Conservation (phyloP, 176 grass and related monocot genomes). For the Ananas comosus region DNA sequence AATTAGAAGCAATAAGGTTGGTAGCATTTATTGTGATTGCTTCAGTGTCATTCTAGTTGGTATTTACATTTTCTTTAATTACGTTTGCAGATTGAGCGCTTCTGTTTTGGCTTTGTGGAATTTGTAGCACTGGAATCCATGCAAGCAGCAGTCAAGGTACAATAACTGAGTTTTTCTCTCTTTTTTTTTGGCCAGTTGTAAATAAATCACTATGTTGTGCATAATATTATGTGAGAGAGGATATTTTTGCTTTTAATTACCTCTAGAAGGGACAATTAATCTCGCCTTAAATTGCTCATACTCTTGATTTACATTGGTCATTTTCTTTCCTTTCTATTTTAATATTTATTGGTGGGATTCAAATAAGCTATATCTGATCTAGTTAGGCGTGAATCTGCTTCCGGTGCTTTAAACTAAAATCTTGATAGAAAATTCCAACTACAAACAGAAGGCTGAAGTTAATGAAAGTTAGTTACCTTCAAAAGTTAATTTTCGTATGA, state of each 20-base stretch:
- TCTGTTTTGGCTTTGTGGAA: slow-evolving; percentile 76
- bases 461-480: no score
- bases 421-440: no score
- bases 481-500: no score
- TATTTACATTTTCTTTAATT: background rate
- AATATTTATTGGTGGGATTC: background rate
- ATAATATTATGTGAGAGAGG: no score
- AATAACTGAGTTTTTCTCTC: background rate
- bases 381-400: no score
- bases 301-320: background rate
- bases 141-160: slow-evolving; percentile 66
- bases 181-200: background rate
- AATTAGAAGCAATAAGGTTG: slow-evolving; percentile 13
- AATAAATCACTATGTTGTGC: background rate
- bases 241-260: no score
- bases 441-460: no score
- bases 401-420: no score
- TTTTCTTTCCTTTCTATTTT: background rate
- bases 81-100: slow-evolving; percentile 36
- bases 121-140: slow-evolving; percentile 63
- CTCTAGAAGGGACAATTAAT: no score
- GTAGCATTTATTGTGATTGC: background rate
- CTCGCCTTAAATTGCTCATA: background rate
- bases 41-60: background rate
- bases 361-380: no score